Percentiles rank a stretch among this genome's conserved stretches.
Evolutionary conservation across 75 land plant species (phyloP).

Genomic region (Cryptomeria japonica): DNA sequence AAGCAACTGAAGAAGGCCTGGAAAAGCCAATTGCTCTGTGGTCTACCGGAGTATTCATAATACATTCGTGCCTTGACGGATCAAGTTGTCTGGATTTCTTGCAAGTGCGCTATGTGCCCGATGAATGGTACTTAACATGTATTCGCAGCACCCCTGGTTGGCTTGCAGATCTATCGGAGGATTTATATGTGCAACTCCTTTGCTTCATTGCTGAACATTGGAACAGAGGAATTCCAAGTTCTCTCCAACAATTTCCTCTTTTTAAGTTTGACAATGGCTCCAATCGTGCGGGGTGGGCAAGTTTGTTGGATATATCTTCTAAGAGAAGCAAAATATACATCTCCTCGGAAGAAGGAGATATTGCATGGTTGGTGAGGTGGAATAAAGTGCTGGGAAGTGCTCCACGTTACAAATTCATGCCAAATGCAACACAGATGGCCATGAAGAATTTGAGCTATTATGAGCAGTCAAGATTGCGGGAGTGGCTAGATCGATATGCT

Average conservation of each 20-base stretch:
- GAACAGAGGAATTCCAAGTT: neutral
- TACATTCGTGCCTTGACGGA: too few species aligned
- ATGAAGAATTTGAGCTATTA: neutral
- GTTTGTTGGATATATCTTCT: conserved; percentile 10
- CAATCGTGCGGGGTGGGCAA: conserved; percentile 14
- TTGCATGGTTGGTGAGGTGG: conserved; percentile 21
- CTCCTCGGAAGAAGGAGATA: conserved; percentile 1
- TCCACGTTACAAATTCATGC: too few species aligned
- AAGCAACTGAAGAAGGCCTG: too few species aligned
- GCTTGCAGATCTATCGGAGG: conserved; percentile 32
- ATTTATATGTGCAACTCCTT: conserved; percentile 46
- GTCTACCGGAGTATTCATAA: too few species aligned
- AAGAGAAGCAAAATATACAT: neutral
- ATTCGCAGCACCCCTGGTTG: conserved; percentile 24
- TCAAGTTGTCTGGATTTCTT: conserved; percentile 5
- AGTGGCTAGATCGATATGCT: conserved; percentile 19
- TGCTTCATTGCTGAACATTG: conserved; percentile 30
- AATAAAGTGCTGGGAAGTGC: too few species aligned
- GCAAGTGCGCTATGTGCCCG: conserved; percentile 26
- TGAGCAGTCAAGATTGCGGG: neutral
- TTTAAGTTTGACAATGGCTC: conserved; percentile 18
- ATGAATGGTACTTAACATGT: conserved; percentile 33
- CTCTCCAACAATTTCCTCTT: neutral
- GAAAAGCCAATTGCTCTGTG: too few species aligned
- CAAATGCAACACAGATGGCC: too few species aligned